Evolutionary conservation across 192 early-diverging fungal genomes (phyloP).

Genomic region (Coemansia sp.): DNA sequence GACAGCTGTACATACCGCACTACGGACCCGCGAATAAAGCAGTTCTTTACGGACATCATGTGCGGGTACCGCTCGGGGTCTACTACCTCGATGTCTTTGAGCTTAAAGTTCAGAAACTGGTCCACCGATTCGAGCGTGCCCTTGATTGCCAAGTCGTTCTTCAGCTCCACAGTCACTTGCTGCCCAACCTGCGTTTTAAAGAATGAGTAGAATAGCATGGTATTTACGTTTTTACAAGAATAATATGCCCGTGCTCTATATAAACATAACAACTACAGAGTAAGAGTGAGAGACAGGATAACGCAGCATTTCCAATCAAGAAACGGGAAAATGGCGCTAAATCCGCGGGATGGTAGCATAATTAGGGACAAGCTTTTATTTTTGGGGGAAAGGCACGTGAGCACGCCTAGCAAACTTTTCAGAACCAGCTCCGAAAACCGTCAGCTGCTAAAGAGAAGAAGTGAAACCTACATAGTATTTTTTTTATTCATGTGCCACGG

Average conservation of each 20-base stretch:
- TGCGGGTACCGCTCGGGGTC: slow-evolving; percentile 91
- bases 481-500: slow-evolving; percentile 13
- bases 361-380: not conserved
- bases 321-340: not conserved
- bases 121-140: slow-evolving; percentile 96
- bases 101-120: slow-evolving; percentile 98
- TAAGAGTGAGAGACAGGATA: not conserved
- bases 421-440: no score
- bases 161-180: slow-evolving; percentile 94
- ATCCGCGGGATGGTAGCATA: not conserved
- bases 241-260: not conserved
- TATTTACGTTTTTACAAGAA: not conserved
- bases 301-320: not conserved
- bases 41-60: slow-evolving; percentile 98
- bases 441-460: no score
- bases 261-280: not conserved
- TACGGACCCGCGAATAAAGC: slow-evolving; percentile 98
- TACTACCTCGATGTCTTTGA: slow-evolving; percentile 86
- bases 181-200: slow-evolving; percentile 99
- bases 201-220: slow-evolving; percentile 98
- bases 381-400: slow-evolving; percentile 7
- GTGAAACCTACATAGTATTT: not conserved
- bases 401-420: not conserved
- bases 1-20: slow-evolving; percentile 96
- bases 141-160: slow-evolving; percentile 93